These are phyloP conservation scores for Benincasa hispida DNA, from an alignment of 306 rosid species.

Conservation along the genomic window DNA sequence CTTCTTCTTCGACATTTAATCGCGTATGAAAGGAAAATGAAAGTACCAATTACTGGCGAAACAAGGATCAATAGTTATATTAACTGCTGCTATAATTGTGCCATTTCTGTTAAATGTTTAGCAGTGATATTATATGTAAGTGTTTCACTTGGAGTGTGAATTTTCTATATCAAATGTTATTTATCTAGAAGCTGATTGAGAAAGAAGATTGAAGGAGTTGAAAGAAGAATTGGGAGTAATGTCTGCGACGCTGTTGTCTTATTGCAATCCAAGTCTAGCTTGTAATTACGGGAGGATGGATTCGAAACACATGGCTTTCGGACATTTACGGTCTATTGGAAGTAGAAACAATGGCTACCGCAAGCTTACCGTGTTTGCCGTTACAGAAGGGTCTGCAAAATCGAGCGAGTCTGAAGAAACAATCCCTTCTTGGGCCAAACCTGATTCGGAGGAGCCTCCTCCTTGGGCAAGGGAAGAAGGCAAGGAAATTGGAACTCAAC, in stretches of 20 bases:
- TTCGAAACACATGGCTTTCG: conserved; percentile 3
- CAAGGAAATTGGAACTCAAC: conserved; percentile 18
- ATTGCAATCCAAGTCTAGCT: conserved; percentile 19
- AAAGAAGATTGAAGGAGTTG: background rate
- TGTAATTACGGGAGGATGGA: conserved; percentile 11
- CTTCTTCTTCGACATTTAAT: background rate
- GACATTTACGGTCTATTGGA: background rate
- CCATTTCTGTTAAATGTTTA: background rate
- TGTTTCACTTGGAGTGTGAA: background rate
- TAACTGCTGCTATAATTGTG: background rate
- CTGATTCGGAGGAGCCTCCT: conserved; percentile 80
- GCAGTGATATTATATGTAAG: background rate
- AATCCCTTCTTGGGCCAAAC: conserved; percentile 80
- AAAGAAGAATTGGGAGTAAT: conserved; percentile 7
- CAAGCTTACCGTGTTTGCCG: conserved; percentile 31
- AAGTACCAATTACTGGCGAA: background rate
- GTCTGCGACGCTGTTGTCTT: conserved; percentile 21
- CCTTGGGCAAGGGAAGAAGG: conserved; percentile 75
- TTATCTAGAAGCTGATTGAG: background rate
- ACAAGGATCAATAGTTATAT: background rate
- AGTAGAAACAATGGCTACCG: conserved; percentile 1
- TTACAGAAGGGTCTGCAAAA: conserved; percentile 67
- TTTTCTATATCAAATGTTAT: background rate
- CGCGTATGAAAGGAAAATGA: background rate
- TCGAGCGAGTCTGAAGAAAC: conserved; percentile 67